These are phyloP conservation scores for Vinca major DNA, from an alignment of 305 asterid species.

Conservation along the genomic window DNA sequence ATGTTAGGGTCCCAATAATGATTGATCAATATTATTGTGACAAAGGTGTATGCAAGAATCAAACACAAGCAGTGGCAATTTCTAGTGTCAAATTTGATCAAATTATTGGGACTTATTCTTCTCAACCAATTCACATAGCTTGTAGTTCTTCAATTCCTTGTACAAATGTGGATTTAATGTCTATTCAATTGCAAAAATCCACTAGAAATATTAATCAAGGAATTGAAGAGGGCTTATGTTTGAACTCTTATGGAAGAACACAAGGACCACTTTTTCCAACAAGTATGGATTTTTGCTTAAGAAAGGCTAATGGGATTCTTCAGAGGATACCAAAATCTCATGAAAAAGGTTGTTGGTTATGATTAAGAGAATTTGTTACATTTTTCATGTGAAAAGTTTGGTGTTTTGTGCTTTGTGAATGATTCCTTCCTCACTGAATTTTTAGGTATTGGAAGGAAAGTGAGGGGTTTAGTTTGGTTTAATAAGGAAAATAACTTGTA, in stretches of 20 bases:
- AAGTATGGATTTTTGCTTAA: slow-evolving; percentile 54
- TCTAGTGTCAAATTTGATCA: slow-evolving; percentile 42
- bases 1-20: slow-evolving; percentile 55
- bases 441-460: neutral
- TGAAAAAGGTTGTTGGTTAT: slow-evolving; percentile 31
- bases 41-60: slow-evolving; percentile 54
- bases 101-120: slow-evolving; percentile 55
- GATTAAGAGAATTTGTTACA: too few relatives aligned
- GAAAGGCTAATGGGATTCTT: slow-evolving; percentile 40
- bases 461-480: slow-evolving; percentile 6
- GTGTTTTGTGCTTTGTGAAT: neutral
- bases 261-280: slow-evolving; percentile 47
- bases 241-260: slow-evolving; percentile 59
- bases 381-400: neutral
- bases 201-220: slow-evolving; percentile 6
- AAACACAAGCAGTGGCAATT: slow-evolving; percentile 60
- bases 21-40: slow-evolving; percentile 78
- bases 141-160: slow-evolving; percentile 75
- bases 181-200: slow-evolving; percentile 39
- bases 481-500: neutral
- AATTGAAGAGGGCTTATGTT: slow-evolving; percentile 36
- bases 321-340: slow-evolving; percentile 52
- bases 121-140: slow-evolving; percentile 54
- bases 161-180: slow-evolving; percentile 33
- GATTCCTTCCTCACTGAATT: slow-evolving; percentile 26